phyloP scores from a whole-genome alignment of 768 basidiomycete genomes.

The Galerina marginata region DNA sequence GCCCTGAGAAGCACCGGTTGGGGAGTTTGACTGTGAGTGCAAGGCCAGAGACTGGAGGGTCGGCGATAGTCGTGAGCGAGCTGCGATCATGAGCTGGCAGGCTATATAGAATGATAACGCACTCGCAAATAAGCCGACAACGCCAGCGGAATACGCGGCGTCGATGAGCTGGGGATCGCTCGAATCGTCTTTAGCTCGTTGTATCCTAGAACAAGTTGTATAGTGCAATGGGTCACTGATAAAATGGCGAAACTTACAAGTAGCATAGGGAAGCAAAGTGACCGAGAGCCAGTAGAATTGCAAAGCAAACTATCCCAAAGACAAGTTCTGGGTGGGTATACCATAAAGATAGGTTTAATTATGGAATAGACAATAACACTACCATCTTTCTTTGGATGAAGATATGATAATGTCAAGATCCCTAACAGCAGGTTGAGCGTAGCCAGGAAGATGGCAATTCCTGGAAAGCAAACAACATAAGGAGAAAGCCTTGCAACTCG shows the following conservation, averaged over 20 bases:
- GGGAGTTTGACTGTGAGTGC: conserved; percentile 33
- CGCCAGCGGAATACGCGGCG: conserved; percentile 27
- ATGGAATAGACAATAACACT: not conserved
- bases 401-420: conserved; percentile 32
- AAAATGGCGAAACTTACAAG: conserved; percentile 22
- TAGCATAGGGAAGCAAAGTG: conserved; percentile 35
- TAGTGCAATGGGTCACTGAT: not conserved
- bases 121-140: conserved; percentile 33
- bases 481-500: too few relatives aligned
- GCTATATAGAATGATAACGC: conserved; percentile 1
- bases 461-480: conserved; percentile 5
- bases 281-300: conserved; percentile 31
- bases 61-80: not conserved
- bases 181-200: conserved; percentile 33
- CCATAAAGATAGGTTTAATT: not conserved
- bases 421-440: conserved; percentile 33
- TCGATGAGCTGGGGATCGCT: conserved; percentile 32
- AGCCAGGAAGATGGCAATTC: conserved; percentile 32
- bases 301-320: conserved; percentile 32
- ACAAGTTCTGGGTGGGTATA: conserved; percentile 24
- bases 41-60: conserved; percentile 27
- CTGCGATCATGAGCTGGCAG: not conserved
- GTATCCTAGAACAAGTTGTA: conserved; percentile 19
- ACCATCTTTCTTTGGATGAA: conserved; percentile 37
- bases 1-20: conserved; percentile 29